Evolutionary conservation across 163 green algal genomes (phyloP).

Genomic region (Coccomyxa subellipsoidea): DNA sequence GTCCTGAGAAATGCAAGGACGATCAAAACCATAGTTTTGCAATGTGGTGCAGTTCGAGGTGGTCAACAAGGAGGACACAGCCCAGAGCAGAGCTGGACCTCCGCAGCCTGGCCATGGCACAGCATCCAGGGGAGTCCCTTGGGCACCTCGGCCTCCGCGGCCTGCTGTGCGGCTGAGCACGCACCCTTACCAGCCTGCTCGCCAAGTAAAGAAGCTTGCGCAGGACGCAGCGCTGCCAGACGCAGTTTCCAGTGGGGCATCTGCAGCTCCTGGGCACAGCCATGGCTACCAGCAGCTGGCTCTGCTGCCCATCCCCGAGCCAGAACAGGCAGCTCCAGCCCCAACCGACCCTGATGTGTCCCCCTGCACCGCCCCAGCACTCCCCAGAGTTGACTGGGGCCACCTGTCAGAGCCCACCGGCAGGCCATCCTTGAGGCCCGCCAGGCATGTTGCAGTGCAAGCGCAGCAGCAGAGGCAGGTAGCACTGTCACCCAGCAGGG

Average conservation of each 20-base stretch:
- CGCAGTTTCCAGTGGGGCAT: neutral
- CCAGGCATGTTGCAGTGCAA: neutral
- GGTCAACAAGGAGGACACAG: neutral
- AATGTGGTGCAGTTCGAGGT: neutral
- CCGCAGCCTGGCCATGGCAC: neutral
- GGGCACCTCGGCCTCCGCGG: neutral
- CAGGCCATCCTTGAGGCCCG: neutral
- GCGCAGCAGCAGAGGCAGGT: neutral
- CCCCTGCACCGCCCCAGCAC: neutral
- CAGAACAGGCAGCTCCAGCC: neutral
- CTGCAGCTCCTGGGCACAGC: neutral
- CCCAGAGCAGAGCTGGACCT: neutral
- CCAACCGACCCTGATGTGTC: neutral
- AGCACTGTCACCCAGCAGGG: neutral
- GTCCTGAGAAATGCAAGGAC: neutral
- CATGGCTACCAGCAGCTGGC: neutral
- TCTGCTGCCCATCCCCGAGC: neutral
- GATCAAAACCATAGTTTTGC: neutral
- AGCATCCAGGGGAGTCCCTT: neutral
- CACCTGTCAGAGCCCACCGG: neutral
- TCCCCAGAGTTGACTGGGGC: neutral
- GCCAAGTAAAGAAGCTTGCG: neutral
- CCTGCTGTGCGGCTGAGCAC: slow-evolving; percentile 1
- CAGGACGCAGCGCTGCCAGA: neutral
- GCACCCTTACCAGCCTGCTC: neutral